Evolutionary conservation across 495 filamentous ascomycete genomes (phyloP), one percentile per base, ranked within the genome.

Genomic region (Cercophora samala): DNA sequence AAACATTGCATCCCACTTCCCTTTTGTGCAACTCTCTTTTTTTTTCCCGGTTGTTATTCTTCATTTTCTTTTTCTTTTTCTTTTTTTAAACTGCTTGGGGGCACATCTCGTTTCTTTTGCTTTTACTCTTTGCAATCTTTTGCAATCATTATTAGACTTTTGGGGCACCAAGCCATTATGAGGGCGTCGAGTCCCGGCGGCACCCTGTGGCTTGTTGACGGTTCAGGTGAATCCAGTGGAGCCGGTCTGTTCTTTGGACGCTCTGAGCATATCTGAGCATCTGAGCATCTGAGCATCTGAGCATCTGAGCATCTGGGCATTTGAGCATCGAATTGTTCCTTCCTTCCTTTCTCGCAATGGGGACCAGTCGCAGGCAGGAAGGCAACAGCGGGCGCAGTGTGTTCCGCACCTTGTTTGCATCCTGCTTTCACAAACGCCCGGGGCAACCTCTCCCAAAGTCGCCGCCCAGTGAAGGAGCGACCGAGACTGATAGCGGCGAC

Each of bases 391-490:
- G 37, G 37, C 37, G 37, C 37, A 46, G 37, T 17, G 37, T 46
- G 37, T 13, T 32, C 23, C 65, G 60, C 22, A 52, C 54, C 19
- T 59, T 75, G 59, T 72, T 76, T 64, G 64, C 58, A 32, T 71
- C 73, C 0, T 76, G 74, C 62, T 72, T 76, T 66, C 69, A 72
- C 46, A 71, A 70, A 25, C 63, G 71, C 59, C 56, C 64, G 46
- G 60, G 53, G 21, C 68, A 60, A 32, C 15, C 61, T 29, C 62
- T 58, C 0, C 13, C 63, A 65, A 73, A 73, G 59, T 64, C 71
- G 29, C 54, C 56, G 26, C 62, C 55, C 23, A 60, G 51, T 42
- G 65, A 73, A 46, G 64, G 61, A 60, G 56, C 71, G 46, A 67
- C 65, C 24, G 74, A 69, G 65, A 74, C 71, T 22, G 73, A 73